Percentiles rank a stretch among this genome's conserved stretches.
Conservation (phyloP, 2,329 filamentous ascomycete species). For the Tolypocladium amazonense region DNA sequence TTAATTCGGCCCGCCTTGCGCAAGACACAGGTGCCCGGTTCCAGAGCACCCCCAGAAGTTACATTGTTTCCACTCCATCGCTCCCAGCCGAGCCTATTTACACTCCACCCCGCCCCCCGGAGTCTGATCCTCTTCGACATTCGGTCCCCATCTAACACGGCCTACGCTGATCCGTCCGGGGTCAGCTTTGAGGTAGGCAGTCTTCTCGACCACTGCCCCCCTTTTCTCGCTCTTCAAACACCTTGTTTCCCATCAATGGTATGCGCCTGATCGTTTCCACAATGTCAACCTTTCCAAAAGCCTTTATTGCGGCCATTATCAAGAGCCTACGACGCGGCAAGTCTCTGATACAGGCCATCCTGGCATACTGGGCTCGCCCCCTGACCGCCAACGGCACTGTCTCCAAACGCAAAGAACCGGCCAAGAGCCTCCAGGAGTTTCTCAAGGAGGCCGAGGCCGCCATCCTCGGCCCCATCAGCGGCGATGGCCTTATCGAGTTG, state of each 20-base stretch:
- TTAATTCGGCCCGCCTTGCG: not conserved
- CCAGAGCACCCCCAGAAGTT: not conserved
- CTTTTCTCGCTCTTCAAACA: not conserved
- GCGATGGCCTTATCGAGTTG: slow-evolving; percentile 33
- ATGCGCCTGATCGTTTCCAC: slow-evolving; percentile 43
- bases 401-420: slow-evolving; percentile 10
- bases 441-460: slow-evolving; percentile 43
- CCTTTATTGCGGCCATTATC: slow-evolving; percentile 41
- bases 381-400: slow-evolving; percentile 19
- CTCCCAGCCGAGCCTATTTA: not conserved
- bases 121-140: not conserved
- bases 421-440: slow-evolving; percentile 36
- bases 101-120: not conserved
- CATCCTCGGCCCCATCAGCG: slow-evolving; percentile 36
- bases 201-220: not conserved
- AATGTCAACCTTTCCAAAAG: slow-evolving; percentile 47
- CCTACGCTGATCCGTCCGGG: not conserved
- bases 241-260: slow-evolving; percentile 15
- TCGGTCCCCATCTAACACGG: not conserved
- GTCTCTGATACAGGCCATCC: slow-evolving; percentile 45
- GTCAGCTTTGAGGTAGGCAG: not conserved
- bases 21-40: not conserved
- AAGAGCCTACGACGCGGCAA: slow-evolving; percentile 49
- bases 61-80: not conserved
- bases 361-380: slow-evolving; percentile 42